Base-by-base conservation (phyloP, 2,329 filamentous ascomycete species). In the Hypoxylon sp. region DNA sequence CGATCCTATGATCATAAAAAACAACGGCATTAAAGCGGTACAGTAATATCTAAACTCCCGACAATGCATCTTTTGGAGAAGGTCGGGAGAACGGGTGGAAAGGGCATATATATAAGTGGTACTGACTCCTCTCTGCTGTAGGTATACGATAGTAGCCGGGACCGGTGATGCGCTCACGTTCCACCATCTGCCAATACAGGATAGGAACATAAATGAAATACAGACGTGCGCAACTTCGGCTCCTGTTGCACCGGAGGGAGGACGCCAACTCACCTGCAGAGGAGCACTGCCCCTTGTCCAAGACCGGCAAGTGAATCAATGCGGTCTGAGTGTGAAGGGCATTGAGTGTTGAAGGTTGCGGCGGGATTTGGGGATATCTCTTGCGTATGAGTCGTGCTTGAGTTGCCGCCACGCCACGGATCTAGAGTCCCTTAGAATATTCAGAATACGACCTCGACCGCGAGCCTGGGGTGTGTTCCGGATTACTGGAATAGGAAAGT, bases 41-140 rank as follows among this genome's bases (percentile, higher is more conserved):
- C 60, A 51, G 64, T 64, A 64, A 67, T 64, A 67, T 30, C 64
- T 61, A 64, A 61, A 67, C 60, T 67, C 47, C 53, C 56, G 61
- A 61, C 28, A 26, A 67, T 64, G 64, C 64, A 64, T 6, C 56
- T 58, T 64, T 67, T 67, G 64, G 64, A 67, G 64, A 67, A 61
- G 24, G 43, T 62, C 56, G 58, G 60, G 57, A 61, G 48, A n/a
- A 17, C 20, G 28, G 24, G 59, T 24, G 52, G 39, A 30, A 4
- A 48, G 34, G 47, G 19, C 3, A 26, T 48, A 48, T 48, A 48
- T 28, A 26, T 46, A 39, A 30, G 57, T 64, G 60, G 54, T 41
- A 46, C 53, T 32, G 49, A 52, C 49, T 58, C 37, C 34, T 65
- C 53, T 55, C 30, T 20, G 24, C 37, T 37, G 64, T 17, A 41